Percentiles rank a stretch among this genome's conserved stretches.
Conservation (phyloP, 306 rosid species). For the Boehmeria nivea region DNA sequence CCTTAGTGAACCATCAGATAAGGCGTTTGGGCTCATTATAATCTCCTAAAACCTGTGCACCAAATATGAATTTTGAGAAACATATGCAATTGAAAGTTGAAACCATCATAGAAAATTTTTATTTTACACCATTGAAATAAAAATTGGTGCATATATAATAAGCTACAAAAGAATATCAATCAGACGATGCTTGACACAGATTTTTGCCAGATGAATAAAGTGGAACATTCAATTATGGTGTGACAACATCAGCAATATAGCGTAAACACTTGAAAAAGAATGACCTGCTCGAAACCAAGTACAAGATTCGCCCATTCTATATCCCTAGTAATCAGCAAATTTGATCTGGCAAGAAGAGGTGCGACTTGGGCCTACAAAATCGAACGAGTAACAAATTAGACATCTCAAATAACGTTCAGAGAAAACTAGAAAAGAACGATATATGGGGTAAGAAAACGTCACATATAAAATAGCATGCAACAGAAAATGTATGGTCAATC, state of each 20-base stretch:
- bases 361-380: constrained; percentile 62
- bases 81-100: neutral
- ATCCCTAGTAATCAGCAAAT: constrained; percentile 81
- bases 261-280: no score
- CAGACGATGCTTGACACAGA: neutral
- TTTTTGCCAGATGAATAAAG: neutral
- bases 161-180: neutral
- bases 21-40: neutral
- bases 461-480: no score
- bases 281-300: constrained; percentile 88
- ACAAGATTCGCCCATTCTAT: constrained; percentile 97
- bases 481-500: no score
- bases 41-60: neutral
- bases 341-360: constrained; percentile 93
- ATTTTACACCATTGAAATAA: neutral
- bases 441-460: no score
- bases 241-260: constrained; percentile 7
- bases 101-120: no score
- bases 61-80: neutral
- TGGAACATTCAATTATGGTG: neutral
- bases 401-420: constrained; percentile 5
- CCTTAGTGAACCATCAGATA: neutral
- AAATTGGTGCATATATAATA: neutral
- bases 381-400: constrained; percentile 20
- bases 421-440: no score